These are phyloP conservation scores for Chaetomium tenue DNA, from an alignment of 495 filamentous ascomycete species.

Conservation along the genomic window DNA sequence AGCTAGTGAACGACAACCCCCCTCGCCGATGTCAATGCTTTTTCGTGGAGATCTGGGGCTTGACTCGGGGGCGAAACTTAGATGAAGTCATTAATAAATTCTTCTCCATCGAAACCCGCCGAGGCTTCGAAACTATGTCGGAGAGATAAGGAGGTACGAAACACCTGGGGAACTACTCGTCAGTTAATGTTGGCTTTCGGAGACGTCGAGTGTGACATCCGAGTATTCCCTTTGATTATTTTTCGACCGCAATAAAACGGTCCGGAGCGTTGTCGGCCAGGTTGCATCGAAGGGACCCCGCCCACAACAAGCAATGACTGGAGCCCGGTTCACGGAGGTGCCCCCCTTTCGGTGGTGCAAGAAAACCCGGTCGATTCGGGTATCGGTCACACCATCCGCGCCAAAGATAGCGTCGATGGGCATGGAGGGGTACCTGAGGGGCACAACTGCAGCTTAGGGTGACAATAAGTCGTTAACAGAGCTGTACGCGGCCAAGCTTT, in stretches of 20 bases:
- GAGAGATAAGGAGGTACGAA: no score
- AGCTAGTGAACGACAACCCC: no score
- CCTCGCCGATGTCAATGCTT: no score
- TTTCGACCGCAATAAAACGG: slow-evolving; percentile 2
- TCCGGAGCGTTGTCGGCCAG: slow-evolving; percentile 13
- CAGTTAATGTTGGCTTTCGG: not conserved
- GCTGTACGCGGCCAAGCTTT: slow-evolving; percentile 1
- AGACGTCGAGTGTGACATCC: not conserved
- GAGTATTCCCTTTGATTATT: not conserved
- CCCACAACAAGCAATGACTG: slow-evolving; percentile 8
- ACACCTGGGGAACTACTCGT: no score
- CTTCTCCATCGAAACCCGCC: no score
- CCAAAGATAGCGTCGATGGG: slow-evolving; percentile 18
- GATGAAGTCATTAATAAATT: no score
- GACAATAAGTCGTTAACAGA: not conserved
- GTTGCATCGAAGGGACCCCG: slow-evolving; percentile 10
- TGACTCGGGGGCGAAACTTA: no score
- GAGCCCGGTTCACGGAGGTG: slow-evolving; percentile 24
- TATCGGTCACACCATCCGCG: slow-evolving; percentile 28
- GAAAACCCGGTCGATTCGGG: slow-evolving; percentile 21
- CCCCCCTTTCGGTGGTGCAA: slow-evolving; percentile 16
- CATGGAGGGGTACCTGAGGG: slow-evolving; percentile 7
- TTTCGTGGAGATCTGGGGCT: no score
- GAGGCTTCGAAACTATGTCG: no score
- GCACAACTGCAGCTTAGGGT: not conserved